Conservation (phyloP, 2,329 filamentous ascomycete genomes). For the Penicillium corylophilum region DNA sequence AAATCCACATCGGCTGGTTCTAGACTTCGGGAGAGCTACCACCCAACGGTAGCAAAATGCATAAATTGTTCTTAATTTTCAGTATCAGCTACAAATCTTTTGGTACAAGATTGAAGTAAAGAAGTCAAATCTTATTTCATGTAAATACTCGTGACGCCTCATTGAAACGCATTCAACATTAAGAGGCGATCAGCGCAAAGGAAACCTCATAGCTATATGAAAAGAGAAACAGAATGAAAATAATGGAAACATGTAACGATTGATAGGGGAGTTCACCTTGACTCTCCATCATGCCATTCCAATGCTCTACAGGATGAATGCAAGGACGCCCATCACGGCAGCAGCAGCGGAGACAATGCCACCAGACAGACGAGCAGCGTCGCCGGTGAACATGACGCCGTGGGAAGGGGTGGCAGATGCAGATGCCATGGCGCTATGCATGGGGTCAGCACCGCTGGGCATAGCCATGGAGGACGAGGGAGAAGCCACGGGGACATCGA, state of each 20-base stretch:
- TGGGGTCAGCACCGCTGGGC: slow-evolving; percentile 50
- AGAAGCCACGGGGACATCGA: slow-evolving; percentile 25
- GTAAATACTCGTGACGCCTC: slow-evolving; percentile 8
- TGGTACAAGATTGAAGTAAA: not conserved
- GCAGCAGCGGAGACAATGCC: slow-evolving; percentile 24
- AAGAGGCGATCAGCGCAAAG: slow-evolving; percentile 2
- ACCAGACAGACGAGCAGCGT: slow-evolving; percentile 20
- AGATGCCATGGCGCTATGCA: slow-evolving; percentile 40
- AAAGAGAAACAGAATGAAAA: slow-evolving; percentile 7
- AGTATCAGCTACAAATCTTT: not conserved
- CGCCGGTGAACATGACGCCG: slow-evolving; percentile 26
- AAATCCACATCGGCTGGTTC: not conserved
- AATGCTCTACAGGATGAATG: slow-evolving; percentile 26
- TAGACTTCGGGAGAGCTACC: not conserved
- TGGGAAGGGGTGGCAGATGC: slow-evolving; percentile 31
- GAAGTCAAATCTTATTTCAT: slow-evolving; percentile 6
- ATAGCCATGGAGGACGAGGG: slow-evolving; percentile 28
- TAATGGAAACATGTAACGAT: slow-evolving; percentile 7
- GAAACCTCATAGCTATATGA: slow-evolving; percentile 6
- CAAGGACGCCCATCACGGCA: slow-evolving; percentile 28
- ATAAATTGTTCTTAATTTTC: not conserved
- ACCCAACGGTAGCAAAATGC: not conserved
- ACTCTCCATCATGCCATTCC: not conserved
- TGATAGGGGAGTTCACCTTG: slow-evolving; percentile 4
- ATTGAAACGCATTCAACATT: slow-evolving; percentile 9